Percentiles rank a stretch among this genome's conserved stretches.
Conservation (phyloP, 495 filamentous ascomycete species). For the Neurospora terricola region DNA sequence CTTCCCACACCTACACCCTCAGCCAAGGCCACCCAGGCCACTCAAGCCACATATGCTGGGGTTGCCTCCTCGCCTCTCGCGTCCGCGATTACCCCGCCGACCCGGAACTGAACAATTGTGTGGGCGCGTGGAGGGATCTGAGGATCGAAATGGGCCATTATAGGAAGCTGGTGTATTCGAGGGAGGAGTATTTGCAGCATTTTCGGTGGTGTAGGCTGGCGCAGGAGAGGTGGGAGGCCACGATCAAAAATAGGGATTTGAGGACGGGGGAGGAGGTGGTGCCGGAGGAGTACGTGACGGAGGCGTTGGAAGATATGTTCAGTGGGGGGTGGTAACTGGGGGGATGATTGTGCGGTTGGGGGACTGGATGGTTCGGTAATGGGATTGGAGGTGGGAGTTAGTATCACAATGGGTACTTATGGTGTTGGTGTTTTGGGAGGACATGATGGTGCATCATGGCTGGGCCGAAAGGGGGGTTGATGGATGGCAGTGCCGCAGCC, state of each 20-base stretch:
- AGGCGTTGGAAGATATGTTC: neutral
- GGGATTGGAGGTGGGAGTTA: no score
- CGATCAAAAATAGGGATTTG: neutral
- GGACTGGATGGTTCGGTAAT: no score
- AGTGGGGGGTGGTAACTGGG: neutral
- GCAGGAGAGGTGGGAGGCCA: neutral
- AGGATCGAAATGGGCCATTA: neutral
- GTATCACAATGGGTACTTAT: no score
- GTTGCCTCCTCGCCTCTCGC: neutral
- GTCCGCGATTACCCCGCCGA: neutral
- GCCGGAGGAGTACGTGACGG: neutral
- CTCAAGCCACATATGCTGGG: neutral
- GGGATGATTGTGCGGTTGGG: no score
- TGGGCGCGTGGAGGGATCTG: neutral
- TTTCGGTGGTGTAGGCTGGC: neutral
- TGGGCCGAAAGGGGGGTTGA: no score
- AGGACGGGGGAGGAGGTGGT: neutral
- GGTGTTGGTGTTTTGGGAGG: no score
- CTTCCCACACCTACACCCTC: no score
- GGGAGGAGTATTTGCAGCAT: neutral
- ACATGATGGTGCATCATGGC: no score
- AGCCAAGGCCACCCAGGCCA: no score
- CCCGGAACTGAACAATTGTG: neutral
- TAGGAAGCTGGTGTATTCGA: neutral
- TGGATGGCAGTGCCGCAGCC: no score